Base-by-base conservation (phyloP, 2,329 filamentous ascomycete genomes). In the Alternaria gaisen region DNA sequence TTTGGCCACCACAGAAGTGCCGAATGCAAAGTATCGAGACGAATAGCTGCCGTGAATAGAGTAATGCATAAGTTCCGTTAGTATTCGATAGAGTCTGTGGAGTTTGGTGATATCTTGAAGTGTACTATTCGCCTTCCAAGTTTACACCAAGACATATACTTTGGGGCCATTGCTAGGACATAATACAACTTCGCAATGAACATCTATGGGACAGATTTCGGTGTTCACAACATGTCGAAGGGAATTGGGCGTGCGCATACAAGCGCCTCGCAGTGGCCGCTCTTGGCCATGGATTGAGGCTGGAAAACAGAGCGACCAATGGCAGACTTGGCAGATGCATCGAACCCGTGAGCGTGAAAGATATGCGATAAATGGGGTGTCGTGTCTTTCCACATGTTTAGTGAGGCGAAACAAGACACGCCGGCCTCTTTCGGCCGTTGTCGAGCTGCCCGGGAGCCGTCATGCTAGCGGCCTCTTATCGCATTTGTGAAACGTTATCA, bases 401-500 rank as follows among this genome's bases (percentile, higher is more conserved):
- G 56, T 58, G 56, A 58, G 56, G 56, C 56, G 50, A 40, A 38
- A 30, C 34, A 20, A 32, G 36, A 28, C 30, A 47, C 18, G 50
- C 26, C 50, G 14, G 50, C n/a, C 34, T 46, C 46, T 58, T 32
- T 43, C 56, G 42, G 48, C 51, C 41, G 30, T 22, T n/a, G 32
- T 50, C 46, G 34, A 50, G 46, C 46, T 24, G 46, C 20, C 12
- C 34, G 32, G 32, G 46, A 50, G 32, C 46, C 14, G 20, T 38
- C 18, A 9, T 22, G 46, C 46, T 50, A 50, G 46, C 46, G 16
- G 14, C 32, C 22, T 36, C 41, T 38, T 44, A 41, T 53, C 50
- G 40, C 22, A 20, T 42, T 42, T 36, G 34, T 54, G 50, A 58
- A 54, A 54, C 56, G 56, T 38, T 47, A 58, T 54, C 50, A 50